Conservation (phyloP, 345 rosid species). For the Atalantia buxifolia region DNA sequence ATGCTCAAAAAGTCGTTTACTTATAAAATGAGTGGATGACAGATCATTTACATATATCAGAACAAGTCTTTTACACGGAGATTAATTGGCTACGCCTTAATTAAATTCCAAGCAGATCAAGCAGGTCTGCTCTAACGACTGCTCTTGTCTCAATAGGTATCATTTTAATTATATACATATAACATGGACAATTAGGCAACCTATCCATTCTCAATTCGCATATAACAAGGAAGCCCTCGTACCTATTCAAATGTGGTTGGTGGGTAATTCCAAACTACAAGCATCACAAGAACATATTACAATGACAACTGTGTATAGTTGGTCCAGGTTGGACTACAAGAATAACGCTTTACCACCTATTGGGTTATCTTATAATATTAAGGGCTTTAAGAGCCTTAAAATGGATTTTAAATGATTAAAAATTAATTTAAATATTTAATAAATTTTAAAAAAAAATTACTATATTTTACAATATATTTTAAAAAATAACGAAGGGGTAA, state of each 20-base stretch:
- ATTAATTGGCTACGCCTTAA: background rate
- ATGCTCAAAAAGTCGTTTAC: background rate
- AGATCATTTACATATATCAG: background rate
- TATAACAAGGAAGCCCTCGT: background rate
- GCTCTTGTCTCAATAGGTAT: too few relatives aligned
- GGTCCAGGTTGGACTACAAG: background rate
- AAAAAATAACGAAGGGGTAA: accelerated
- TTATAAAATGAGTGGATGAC: background rate
- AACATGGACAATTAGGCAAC: background rate
- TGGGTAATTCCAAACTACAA: background rate
- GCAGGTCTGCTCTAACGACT: too few relatives aligned
- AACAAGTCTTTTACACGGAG: background rate
- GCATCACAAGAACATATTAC: too few relatives aligned
- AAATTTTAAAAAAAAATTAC: too few relatives aligned
- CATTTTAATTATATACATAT: too few relatives aligned
- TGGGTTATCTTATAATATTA: too few relatives aligned
- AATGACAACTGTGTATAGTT: background rate
- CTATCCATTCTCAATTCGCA: background rate
- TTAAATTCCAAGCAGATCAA: too few relatives aligned
- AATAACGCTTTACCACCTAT: background rate
- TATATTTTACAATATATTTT: too few relatives aligned
- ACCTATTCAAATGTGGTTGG: background rate
- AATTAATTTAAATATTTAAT: too few relatives aligned
- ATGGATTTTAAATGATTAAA: too few relatives aligned
- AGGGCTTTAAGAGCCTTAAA: too few relatives aligned